These are phyloP conservation scores for Xylaria sp. DNA, from an alignment of 2,329 filamentous ascomycete species.

Conservation along the genomic window DNA sequence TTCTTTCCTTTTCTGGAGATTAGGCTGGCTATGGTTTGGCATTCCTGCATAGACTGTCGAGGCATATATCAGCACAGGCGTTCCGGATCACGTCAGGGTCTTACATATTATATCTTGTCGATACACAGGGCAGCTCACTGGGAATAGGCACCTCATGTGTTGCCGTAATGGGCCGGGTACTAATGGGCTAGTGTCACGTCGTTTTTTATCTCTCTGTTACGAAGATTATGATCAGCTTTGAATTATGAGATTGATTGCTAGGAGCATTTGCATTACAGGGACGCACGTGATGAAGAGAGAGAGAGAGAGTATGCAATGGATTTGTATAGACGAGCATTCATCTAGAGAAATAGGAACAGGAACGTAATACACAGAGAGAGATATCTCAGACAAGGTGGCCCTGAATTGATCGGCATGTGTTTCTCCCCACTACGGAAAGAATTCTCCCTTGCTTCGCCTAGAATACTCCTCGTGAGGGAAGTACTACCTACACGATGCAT, in stretches of 20 bases:
- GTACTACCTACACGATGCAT: too few relatives aligned
- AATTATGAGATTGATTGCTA: conserved; percentile 17
- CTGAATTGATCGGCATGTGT: not conserved
- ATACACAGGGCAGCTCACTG: not conserved
- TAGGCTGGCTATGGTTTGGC: conserved; percentile 6
- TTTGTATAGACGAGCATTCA: conserved; percentile 13
- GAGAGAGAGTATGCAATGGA: not conserved
- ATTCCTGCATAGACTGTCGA: conserved; percentile 22
- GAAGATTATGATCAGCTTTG: conserved; percentile 11
- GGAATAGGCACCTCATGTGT: not conserved
- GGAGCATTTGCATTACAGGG: conserved; percentile 3
- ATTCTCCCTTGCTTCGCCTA: too few relatives aligned
- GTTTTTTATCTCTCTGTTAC: not conserved
- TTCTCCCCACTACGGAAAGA: too few relatives aligned
- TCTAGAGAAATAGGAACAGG: conserved; percentile 7
- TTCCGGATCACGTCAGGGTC: conserved; percentile 10
- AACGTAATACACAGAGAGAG: not conserved
- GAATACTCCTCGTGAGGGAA: too few relatives aligned
- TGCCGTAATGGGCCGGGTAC: not conserved
- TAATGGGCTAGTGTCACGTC: not conserved
- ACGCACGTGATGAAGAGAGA: not conserved
- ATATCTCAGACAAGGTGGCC: conserved; percentile 4
- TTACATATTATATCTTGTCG: not conserved
- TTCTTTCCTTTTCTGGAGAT: conserved; percentile 1
- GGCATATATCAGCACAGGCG: conserved; percentile 29